phyloP scores from a whole-genome alignment of 2,329 filamentous ascomycete genomes.

The Chaetomiaceae sp. region DNA sequence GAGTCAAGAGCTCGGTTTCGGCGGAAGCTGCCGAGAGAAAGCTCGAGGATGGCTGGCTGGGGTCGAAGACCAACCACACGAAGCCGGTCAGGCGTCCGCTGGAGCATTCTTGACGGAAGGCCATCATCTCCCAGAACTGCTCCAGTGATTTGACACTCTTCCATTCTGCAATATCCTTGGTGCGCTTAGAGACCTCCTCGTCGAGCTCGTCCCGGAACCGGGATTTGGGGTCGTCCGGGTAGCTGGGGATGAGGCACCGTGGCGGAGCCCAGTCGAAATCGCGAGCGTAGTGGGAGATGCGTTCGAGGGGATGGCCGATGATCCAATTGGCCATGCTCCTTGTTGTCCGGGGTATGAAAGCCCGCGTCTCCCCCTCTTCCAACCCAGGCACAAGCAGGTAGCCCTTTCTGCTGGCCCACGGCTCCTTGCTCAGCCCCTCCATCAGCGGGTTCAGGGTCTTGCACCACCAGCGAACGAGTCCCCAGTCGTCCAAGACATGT shows the following conservation, averaged over 20 bases:
- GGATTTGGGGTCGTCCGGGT: slow-evolving; percentile 93
- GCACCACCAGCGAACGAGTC: slow-evolving; percentile 95
- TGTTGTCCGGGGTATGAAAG: slow-evolving; percentile 63
- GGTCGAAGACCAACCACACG: slow-evolving; percentile 84
- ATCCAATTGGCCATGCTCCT: slow-evolving; percentile 57
- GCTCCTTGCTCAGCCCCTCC: slow-evolving; percentile 36
- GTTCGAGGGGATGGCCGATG: slow-evolving; percentile 66
- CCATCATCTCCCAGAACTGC: slow-evolving; percentile 99
- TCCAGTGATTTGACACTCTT: slow-evolving; percentile 76
- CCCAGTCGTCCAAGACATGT: slow-evolving; percentile 86
- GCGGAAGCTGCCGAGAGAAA: neutral
- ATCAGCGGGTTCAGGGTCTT: slow-evolving; percentile 76
- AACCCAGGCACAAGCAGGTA: slow-evolving; percentile 87
- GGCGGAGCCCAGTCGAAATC: slow-evolving; percentile 62
- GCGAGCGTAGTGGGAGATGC: slow-evolving; percentile 58
- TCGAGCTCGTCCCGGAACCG: slow-evolving; percentile 86
- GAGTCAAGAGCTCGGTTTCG: slow-evolving; percentile 25
- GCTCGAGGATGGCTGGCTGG: neutral
- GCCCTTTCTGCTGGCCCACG: slow-evolving; percentile 56
- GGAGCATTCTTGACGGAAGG: slow-evolving; percentile 91
- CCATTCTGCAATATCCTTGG: slow-evolving; percentile 66
- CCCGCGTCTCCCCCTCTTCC: slow-evolving; percentile 73
- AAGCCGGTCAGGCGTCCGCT: slow-evolving; percentile 90
- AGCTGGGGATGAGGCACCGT: slow-evolving; percentile 80
- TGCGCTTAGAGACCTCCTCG: slow-evolving; percentile 64